A percentile compares a stretch with the other conserved stretches of the same genome.
Conservation (phyloP, 2,329 filamentous ascomycete species). For the Fusarium pseudoanthophilum region DNA sequence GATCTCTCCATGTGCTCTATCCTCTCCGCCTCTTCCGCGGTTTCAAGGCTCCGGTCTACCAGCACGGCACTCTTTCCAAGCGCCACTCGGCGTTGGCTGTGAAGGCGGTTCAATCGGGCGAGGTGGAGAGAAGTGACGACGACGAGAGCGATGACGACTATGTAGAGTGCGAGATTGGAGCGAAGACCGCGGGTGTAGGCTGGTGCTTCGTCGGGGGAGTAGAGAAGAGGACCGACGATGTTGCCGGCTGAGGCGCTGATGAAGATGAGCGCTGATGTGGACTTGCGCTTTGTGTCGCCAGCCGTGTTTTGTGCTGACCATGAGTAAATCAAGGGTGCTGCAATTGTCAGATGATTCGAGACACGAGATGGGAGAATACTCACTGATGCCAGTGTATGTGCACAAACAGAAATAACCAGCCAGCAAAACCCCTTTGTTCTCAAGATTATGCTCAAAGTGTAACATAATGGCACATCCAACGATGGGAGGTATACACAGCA, state of each 20-base stretch:
- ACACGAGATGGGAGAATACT: conserved; percentile 33
- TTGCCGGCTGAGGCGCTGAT: conserved; percentile 74
- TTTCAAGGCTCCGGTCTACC: conserved; percentile 69
- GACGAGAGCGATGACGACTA: conserved; percentile 65
- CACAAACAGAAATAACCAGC: conserved; percentile 69
- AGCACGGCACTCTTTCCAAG: conserved; percentile 69
- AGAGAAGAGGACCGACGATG: conserved; percentile 72
- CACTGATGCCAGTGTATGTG: conserved; percentile 61
- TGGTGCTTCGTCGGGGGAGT: conserved; percentile 62
- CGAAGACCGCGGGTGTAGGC: conserved; percentile 62
- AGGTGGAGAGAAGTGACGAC: conserved; percentile 58
- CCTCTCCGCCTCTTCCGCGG: conserved; percentile 55
- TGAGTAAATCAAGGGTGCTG: conserved; percentile 67
- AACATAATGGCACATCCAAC: conserved; percentile 66
- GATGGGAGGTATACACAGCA: conserved; percentile 68
- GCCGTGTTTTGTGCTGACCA: conserved; percentile 73
- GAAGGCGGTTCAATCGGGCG: conserved; percentile 63
- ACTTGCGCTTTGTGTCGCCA: conserved; percentile 76
- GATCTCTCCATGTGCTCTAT: conserved; percentile 47
- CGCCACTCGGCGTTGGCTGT: conserved; percentile 63
- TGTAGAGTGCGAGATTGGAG: conserved; percentile 70
- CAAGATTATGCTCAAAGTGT: conserved; percentile 56
- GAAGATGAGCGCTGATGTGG: conserved; percentile 72
- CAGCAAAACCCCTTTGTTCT: conserved; percentile 61
- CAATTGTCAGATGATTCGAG: conserved; percentile 9